These are phyloP conservation scores for Aspergillus transmontanensis DNA, from an alignment of 2,329 filamentous ascomycete species.

Conservation along the genomic window DNA sequence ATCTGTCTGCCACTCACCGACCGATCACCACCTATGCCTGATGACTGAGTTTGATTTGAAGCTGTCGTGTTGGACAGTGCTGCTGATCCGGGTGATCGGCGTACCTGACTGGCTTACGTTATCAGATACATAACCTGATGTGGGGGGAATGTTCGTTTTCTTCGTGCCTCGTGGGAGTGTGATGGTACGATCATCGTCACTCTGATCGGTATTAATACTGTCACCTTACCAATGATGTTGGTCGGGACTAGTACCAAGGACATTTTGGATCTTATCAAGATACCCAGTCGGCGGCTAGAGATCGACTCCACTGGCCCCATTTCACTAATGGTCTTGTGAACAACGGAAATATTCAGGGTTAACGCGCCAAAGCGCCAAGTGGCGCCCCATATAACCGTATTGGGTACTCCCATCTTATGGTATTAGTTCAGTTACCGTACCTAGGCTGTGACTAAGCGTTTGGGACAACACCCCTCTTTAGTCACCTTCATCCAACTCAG, in stretches of 20 bases:
- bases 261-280: constrained; percentile 1
- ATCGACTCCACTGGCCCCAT: background rate
- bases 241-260: background rate
- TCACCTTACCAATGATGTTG: background rate
- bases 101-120: constrained; percentile 19
- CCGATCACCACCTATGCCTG: background rate
- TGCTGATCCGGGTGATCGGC: constrained; percentile 8
- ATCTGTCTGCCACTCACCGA: background rate
- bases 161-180: constrained; percentile 1
- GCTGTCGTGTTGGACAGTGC: constrained; percentile 1
- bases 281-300: background rate
- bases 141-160: constrained; percentile 4
- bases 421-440: background rate
- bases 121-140: constrained; percentile 1
- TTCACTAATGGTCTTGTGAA: constrained; percentile 2
- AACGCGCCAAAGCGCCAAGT: constrained; percentile 6
- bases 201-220: background rate
- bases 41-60: constrained; percentile 7
- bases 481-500: background rate
- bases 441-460: background rate
- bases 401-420: background rate
- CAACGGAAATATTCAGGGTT: constrained; percentile 3
- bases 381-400: background rate
- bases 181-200: background rate
- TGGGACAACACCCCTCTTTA: background rate